Evolutionary conservation across 768 basidiomycete genomes (phyloP).

Genomic region (Tricholoma furcatifolium): DNA sequence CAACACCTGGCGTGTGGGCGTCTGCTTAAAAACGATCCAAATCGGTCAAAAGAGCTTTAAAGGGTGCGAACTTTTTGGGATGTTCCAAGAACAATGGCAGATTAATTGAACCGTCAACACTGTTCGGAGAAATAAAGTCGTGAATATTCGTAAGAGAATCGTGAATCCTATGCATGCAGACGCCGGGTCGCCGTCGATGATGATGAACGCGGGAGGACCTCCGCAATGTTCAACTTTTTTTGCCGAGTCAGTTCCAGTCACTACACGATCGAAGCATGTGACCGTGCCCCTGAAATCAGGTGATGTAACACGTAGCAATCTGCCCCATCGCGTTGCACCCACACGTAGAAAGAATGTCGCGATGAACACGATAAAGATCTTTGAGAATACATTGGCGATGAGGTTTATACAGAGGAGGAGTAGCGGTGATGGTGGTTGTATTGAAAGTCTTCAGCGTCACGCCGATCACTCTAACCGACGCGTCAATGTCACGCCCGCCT

Average conservation of each 20-base stretch:
- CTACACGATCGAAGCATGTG: constrained; percentile 11
- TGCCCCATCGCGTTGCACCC: background rate
- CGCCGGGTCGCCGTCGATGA: background rate
- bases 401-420: background rate
- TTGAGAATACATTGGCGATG: background rate
- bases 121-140: background rate
- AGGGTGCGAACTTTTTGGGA: background rate
- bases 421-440: too few relatives aligned
- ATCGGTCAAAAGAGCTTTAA: background rate
- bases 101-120: background rate
- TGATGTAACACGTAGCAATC: background rate
- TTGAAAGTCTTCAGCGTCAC: too few relatives aligned
- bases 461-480: too few relatives aligned
- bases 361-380: background rate
- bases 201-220: background rate
- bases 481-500: too few relatives aligned
- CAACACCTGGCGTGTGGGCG: background rate
- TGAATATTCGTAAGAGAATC: background rate
- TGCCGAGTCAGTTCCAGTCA: constrained; percentile 4
- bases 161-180: background rate
- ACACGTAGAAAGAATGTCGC: background rate
- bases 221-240: background rate
- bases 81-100: background rate
- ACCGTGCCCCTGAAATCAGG: background rate
- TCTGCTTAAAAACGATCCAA: background rate